Evolutionary conservation across 495 filamentous ascomycete genomes (phyloP).

Genomic region (Neohortaea acidophila): DNA sequence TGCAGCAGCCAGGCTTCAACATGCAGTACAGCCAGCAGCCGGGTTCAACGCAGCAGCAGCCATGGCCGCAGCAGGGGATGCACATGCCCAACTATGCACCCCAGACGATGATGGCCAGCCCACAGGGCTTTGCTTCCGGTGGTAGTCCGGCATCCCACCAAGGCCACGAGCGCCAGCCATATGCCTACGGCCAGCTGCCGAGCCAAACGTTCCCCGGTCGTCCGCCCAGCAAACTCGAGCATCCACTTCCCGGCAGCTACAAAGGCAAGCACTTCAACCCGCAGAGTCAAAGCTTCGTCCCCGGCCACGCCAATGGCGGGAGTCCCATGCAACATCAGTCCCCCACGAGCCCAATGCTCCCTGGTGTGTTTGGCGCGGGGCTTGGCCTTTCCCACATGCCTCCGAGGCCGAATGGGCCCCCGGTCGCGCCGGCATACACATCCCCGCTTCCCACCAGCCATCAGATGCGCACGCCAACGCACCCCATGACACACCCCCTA

Average conservation of each 20-base stretch:
- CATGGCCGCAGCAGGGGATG: conserved; percentile 20
- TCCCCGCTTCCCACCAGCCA: too few species aligned
- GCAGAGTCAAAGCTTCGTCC: conserved; percentile 79
- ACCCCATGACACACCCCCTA: conserved; percentile 16
- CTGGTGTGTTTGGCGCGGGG: not conserved
- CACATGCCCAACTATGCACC: conserved; percentile 15
- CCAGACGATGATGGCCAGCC: conserved; percentile 13
- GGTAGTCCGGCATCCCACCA: conserved; percentile 19
- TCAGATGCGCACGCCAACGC: not conserved
- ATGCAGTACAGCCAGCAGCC: conserved; percentile 18
- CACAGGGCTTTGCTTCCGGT: not conserved
- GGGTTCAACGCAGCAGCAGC: conserved; percentile 13
- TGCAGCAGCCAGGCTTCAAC: conserved; percentile 19
- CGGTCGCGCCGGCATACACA: conserved; percentile 3
- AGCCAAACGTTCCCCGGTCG: conserved; percentile 48
- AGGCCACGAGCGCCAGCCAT: conserved; percentile 37
- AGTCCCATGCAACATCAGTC: conserved; percentile 17
- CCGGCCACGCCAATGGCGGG: conserved; percentile 27
- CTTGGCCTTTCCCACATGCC: conserved; percentile 3
- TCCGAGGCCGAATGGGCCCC: conserved; percentile 4
- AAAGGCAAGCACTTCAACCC: conserved; percentile 79
- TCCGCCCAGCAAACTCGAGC: conserved; percentile 40
- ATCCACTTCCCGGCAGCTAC: conserved; percentile 69
- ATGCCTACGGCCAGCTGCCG: conserved; percentile 64
- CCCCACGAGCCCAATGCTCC: conserved; percentile 4